These are phyloP conservation scores for Aureobasidium sp. DNA, from an alignment of 2,329 filamentous ascomycete genomes.

Conservation along the genomic window DNA sequence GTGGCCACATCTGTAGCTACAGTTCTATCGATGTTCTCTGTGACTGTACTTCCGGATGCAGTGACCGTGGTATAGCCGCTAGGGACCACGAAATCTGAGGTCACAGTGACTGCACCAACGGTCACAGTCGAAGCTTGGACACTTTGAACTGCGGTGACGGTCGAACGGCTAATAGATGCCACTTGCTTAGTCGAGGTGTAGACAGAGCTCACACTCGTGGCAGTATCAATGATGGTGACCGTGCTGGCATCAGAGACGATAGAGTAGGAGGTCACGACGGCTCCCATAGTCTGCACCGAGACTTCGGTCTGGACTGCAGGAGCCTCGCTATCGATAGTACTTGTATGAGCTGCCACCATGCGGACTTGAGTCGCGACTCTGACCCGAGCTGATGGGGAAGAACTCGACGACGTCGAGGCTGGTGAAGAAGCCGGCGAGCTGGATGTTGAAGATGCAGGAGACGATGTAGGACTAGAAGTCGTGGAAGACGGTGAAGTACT, in stretches of 20 bases:
- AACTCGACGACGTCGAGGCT: neutral
- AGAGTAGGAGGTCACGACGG: neutral
- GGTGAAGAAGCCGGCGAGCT: neutral
- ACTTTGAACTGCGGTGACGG: neutral
- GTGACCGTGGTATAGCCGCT: neutral
- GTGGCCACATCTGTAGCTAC: neutral
- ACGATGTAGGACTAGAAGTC: neutral
- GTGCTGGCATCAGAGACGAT: neutral
- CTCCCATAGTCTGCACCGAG: neutral
- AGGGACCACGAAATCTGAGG: neutral
- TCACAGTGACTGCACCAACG: neutral
- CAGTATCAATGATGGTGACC: neutral
- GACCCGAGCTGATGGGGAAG: neutral
- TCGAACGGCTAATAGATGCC: neutral
- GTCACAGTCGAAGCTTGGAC: neutral
- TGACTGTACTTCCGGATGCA: neutral
- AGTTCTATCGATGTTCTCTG: neutral
- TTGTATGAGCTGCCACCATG: neutral
- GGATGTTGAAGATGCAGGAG: neutral
- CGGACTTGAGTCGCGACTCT: neutral
- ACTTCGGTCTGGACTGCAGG: neutral
- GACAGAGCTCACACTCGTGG: neutral
- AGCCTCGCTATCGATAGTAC: neutral
- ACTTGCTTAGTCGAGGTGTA: neutral
- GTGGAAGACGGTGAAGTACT: neutral